Evolutionary conservation across 129 eudicot species (phyloP).

Genomic region (Dittrichia graveolens): DNA sequence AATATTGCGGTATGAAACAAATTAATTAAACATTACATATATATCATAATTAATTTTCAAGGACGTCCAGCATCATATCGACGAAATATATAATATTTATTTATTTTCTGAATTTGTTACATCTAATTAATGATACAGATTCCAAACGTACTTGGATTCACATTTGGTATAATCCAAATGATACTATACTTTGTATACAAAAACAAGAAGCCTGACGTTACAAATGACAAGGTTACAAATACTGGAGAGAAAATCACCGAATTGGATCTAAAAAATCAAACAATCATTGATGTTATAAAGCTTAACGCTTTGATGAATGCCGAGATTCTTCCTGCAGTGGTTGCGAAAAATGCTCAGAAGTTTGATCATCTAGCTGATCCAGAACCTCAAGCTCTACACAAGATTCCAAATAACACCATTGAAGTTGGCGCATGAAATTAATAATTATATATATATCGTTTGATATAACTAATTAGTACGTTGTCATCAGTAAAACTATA

Average conservation of each 20-base stretch:
- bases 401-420: constrained; percentile 19
- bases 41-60: neutral
- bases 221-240: constrained; percentile 30
- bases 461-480: neutral
- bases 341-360: neutral
- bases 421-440: constrained; percentile 24
- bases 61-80: neutral
- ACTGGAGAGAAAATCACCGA: constrained; percentile 19
- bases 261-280: constrained; percentile 26
- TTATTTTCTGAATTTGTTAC: neutral
- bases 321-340: constrained; percentile 34
- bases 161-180: constrained; percentile 60
- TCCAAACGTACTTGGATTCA: constrained; percentile 64
- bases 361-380: neutral
- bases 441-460: too few relatives aligned
- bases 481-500: too few relatives aligned
- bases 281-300: constrained; percentile 47
- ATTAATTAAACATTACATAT: too few relatives aligned
- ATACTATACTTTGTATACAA: constrained; percentile 50
- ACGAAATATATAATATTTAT: neutral
- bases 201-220: constrained; percentile 33
- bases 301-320: constrained; percentile 32
- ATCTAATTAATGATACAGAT: constrained; percentile 30
- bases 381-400: constrained; percentile 8
- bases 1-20: constrained; percentile 58